Base-by-base conservation (phyloP, 495 filamentous ascomycete species). In the Xylaria sp. region DNA sequence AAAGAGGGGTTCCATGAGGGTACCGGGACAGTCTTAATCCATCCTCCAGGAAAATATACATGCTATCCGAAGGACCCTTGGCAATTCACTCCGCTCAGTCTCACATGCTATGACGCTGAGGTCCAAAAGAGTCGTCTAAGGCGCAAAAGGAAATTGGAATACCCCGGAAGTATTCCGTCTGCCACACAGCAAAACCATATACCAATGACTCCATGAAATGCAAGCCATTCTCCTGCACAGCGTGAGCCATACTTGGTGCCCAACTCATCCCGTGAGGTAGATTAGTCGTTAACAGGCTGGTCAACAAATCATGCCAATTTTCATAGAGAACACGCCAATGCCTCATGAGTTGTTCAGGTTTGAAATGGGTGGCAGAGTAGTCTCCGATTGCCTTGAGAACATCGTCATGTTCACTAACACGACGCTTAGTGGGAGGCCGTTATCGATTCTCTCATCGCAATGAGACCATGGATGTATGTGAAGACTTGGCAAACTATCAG, bases 401-500 rank as follows among this genome's bases (percentile, higher is more conserved):
- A 53, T 57, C 24, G 33, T 65, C 1, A 57, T 26, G 6, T 35
- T 70, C 11, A 24, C 9, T 48, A 31, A 37, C 1, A 29, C 21
- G 58, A 14, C 40, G 50, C 29, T 26, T 66, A 71, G 61, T 74
- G 71, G 19, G 85, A 61, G 61, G 85, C 89, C 33, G 73, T 82
- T 19, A 83, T 64, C 35, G 71, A 71, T 71, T 86, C 83, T 33
- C 84, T 82, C 75, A 86, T 78, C 52, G 77, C 79, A 48, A 78
- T 77, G 55, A 86, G 74, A 33, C 81, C 83, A 68, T 85, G 83
- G 65, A 82, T 72, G 64, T 84, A 76, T 3, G 78, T 68, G 66
- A 85, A 83, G 11, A 81, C 84, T 87, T 31, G 31, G 19, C 40
- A 62, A 68, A 55, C 14, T 35, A 26, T 82, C 69, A 82, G 72